Percentiles rank a stretch among this genome's conserved stretches.
These are phyloP conservation scores for Saitoella complicata DNA, from an alignment of 805 yeast genomes.

Conservation along the genomic window DNA sequence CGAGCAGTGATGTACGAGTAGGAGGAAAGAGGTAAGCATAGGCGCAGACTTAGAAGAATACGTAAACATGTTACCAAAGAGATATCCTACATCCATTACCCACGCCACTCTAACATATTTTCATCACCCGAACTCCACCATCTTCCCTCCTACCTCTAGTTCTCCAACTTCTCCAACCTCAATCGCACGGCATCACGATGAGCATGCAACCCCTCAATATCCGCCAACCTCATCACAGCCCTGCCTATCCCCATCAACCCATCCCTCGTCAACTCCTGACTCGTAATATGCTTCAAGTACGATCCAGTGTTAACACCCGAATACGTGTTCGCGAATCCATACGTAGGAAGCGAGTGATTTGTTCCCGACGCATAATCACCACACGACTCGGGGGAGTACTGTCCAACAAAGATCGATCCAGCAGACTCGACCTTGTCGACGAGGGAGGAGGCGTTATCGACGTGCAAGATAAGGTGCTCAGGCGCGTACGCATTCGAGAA, in stretches of 20 bases:
- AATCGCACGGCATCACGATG: conserved; percentile 95
- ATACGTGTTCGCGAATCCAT: conserved; percentile 95
- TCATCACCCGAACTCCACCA: neutral
- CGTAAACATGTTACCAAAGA: too few relatives aligned
- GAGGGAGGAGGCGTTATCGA: conserved; percentile 56
- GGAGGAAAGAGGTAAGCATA: too few relatives aligned
- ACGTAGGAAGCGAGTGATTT: conserved; percentile 95
- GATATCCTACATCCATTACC: neutral
- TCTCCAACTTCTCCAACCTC: conserved; percentile 69
- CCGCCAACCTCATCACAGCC: conserved; percentile 92
- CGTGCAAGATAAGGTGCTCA: conserved; percentile 88
- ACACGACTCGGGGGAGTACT: conserved; percentile 91
- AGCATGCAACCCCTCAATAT: conserved; percentile 91
- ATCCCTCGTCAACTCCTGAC: conserved; percentile 73
- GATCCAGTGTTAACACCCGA: conserved; percentile 94
- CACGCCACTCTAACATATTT: neutral
- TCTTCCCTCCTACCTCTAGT: neutral
- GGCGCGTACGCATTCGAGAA: conserved; percentile 90
- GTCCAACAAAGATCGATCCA: conserved; percentile 92
- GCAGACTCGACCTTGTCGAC: conserved; percentile 75
- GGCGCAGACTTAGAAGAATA: too few relatives aligned
- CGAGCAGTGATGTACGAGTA: too few relatives aligned
- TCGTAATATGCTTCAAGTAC: conserved; percentile 85
- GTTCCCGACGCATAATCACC: conserved; percentile 98
- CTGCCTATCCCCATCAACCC: conserved; percentile 84